Evolutionary conservation across 1,139 yeast species (phyloP).

Genomic region (Yamadazyma oceani): DNA sequence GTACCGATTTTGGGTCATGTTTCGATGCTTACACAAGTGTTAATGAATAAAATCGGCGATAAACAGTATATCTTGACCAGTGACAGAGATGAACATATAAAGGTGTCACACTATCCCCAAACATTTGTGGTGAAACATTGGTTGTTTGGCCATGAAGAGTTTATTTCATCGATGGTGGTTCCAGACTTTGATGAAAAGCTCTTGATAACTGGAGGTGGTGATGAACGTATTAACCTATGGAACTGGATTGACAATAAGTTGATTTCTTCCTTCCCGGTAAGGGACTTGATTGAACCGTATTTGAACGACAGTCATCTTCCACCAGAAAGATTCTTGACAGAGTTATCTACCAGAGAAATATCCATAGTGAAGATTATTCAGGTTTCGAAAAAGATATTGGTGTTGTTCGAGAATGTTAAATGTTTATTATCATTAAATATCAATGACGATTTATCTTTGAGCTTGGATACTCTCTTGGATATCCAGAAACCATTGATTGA

Average conservation of each 20-base stretch:
- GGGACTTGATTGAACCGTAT: constrained; percentile 47
- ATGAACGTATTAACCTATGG: constrained; percentile 75
- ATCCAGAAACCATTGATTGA: constrained; percentile 28
- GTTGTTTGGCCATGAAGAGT: constrained; percentile 86
- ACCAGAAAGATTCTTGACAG: constrained; percentile 64
- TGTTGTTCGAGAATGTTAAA: constrained; percentile 59
- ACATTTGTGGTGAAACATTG: constrained; percentile 76
- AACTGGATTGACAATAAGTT: constrained; percentile 59
- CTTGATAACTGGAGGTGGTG: constrained; percentile 90
- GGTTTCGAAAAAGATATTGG: constrained; percentile 34
- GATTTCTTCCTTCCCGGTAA: constrained; percentile 50
- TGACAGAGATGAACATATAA: constrained; percentile 95
- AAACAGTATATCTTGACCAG: constrained; percentile 68
- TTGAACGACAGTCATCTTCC: constrained; percentile 62
- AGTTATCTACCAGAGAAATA: constrained; percentile 51
- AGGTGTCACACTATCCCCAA: constrained; percentile 81
- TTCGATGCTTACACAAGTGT: constrained; percentile 84
- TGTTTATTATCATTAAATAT: constrained; percentile 46
- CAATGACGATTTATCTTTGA: constrained; percentile 19
- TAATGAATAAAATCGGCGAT: constrained; percentile 43
- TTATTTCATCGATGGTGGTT: constrained; percentile 62
- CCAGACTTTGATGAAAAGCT: constrained; percentile 47
- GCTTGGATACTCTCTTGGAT: constrained; percentile 28
- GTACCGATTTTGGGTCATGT: constrained; percentile 90
- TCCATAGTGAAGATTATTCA: constrained; percentile 51